Evolutionary conservation across 179 eudicot species (phyloP), one percentile per base, ranked within the genome.

Genomic region (Pouteria campechiana): DNA sequence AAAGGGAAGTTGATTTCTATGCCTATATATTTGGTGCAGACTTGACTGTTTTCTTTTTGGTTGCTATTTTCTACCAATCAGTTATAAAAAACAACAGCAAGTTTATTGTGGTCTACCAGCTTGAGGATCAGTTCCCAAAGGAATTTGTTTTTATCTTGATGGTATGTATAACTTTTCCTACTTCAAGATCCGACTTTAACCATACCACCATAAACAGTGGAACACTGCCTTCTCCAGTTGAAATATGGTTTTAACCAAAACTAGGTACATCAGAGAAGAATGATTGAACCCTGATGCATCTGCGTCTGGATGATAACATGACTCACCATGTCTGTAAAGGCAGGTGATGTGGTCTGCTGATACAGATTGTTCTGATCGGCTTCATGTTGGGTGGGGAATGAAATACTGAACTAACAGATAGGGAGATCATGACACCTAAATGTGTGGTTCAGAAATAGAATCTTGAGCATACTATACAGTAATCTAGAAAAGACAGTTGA

Each of bases 61-160:
- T 87, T 46, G 85, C 78, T 61, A 70, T 87, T 48, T 92, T 81
- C 66, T 92, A 92, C 73, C 86, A 83, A 25, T 78, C 93, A 22
- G 81, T 87, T 53, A 92, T 87, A 12, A 82, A 87, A 60, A 87
- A 92, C 48, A 92, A 78, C 60, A 87, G 85, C 41, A 96, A 92
- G 43, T 79, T 92, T 68, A 86, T 92, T 16, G 99, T 78, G 52
- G 94, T 83, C 41, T 92, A 87, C 64, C 99, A 92, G 73, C 96
- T 87, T 61, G 99, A 92, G 74, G 99, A 92, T 60, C 99, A 92
- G 37, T 92, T 92, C 39, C 94, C 99, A 1, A 92, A 75, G 68
- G 99, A 92, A 50, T 92, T 55, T 57, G 99, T 92, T 31, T 82
- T 78, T 54, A 78, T 83, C 41, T 67, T 92, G 31, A 87, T 92